Conservation (phyloP, 768 basidiomycete species). For the Coprinopsis sp. region DNA sequence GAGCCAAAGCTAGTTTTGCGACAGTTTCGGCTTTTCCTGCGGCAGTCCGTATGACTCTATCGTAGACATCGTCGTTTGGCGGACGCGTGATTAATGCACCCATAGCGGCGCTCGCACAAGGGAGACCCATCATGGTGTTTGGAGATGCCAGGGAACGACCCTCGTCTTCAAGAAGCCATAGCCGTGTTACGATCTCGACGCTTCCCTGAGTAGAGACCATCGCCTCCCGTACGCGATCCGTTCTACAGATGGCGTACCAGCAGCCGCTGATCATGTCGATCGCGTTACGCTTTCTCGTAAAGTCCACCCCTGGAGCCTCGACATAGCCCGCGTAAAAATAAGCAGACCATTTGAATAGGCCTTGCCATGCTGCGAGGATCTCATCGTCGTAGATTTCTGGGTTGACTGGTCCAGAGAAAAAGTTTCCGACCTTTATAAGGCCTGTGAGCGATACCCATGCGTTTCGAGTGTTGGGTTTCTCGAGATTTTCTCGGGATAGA, state of each 20-base stretch:
- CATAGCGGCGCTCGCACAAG: conserved; percentile 26
- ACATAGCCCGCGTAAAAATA: conserved; percentile 27
- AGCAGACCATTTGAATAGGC: conserved; percentile 32
- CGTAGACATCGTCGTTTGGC: conserved; percentile 13
- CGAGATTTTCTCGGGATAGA: conserved; percentile 9
- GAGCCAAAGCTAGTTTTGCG: conserved; percentile 24
- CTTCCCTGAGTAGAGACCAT: conserved; percentile 28
- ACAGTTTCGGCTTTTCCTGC: conserved; percentile 25
- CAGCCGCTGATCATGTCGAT: conserved; percentile 26
- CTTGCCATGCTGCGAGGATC: conserved; percentile 29
- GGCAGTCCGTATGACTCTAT: conserved; percentile 24
- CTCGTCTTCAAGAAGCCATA: conserved; percentile 30
- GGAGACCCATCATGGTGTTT: conserved; percentile 19
- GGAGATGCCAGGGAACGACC: conserved; percentile 14
- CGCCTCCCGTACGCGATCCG: conserved; percentile 21
- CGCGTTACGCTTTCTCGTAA: conserved; percentile 11
- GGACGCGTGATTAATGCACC: conserved; percentile 19
- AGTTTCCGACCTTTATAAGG: conserved; percentile 24
- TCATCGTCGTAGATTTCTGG: conserved; percentile 16
- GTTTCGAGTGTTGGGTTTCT: conserved; percentile 18
- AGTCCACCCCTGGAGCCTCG: conserved; percentile 11
- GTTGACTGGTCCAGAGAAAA: conserved; percentile 13
- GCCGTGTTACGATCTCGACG: conserved; percentile 30
- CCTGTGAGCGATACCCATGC: conserved; percentile 31
- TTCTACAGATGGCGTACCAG: conserved; percentile 25